Conservation (phyloP, 2,329 filamentous ascomycete genomes). For the Phialocephala sp. region DNA sequence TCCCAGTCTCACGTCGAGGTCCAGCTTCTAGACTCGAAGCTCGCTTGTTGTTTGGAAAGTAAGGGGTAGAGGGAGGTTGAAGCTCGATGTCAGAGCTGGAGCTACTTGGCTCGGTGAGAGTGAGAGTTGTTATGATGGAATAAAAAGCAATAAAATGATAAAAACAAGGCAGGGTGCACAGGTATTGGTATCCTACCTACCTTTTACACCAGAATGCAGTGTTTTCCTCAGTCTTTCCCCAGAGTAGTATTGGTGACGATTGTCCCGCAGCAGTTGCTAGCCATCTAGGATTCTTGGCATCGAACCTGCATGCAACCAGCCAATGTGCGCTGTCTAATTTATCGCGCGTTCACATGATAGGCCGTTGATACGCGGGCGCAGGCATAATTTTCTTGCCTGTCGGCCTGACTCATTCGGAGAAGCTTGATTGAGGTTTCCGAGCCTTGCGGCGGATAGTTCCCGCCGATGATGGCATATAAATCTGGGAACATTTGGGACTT, state of each 20-base stretch:
- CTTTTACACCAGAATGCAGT: not conserved
- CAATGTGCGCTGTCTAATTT: not conserved
- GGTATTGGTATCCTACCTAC: not conserved
- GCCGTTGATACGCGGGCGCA: not conserved
- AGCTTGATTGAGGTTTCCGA: not conserved
- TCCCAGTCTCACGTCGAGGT: not conserved
- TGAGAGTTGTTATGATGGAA: not conserved
- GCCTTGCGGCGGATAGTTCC: not conserved
- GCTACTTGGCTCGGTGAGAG: not conserved
- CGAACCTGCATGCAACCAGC: not conserved
- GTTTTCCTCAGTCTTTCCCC: not conserved
- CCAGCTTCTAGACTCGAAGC: not conserved
- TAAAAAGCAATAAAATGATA: not conserved
- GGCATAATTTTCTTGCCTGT: not conserved
- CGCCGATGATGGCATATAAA: not conserved
- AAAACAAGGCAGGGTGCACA: too few species aligned
- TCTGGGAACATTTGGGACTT: not conserved
- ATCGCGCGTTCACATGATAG: not conserved
- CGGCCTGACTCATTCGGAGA: not conserved
- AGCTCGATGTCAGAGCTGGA: conserved; percentile 4
- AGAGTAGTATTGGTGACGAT: conserved; percentile 3
- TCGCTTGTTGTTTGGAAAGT: conserved; percentile 3
- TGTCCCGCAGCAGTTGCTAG: too few species aligned
- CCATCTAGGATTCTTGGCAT: not conserved
- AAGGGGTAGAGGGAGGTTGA: not conserved